Evolutionary conservation across 257 asterid genomes (phyloP).

Genomic region (Ilex asprella): DNA sequence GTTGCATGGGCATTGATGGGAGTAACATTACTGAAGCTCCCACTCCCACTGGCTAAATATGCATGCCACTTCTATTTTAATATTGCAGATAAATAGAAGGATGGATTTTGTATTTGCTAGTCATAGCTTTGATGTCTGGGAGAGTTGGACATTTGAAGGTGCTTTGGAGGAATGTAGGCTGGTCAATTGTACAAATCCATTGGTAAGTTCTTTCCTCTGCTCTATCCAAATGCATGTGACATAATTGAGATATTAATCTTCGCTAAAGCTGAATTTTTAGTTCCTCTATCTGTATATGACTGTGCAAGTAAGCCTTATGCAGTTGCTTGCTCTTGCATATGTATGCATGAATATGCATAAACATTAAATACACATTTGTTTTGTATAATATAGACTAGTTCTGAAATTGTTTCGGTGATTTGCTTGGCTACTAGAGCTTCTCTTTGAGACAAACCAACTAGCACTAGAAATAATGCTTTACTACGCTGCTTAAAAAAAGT

Average conservation of each 20-base stretch:
- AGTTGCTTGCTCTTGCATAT: background rate
- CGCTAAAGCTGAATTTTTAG: too few relatives aligned
- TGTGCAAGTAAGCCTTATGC: background rate
- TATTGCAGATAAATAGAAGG: slow-evolving; percentile 89
- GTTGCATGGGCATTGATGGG: too few relatives aligned
- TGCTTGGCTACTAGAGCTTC: background rate
- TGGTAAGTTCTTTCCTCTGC: slow-evolving; percentile 43
- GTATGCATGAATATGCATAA: too few relatives aligned
- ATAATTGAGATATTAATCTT: background rate
- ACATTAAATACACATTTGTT: background rate
- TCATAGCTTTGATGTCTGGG: slow-evolving; percentile 98
- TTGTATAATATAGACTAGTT: background rate
- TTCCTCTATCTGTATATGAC: background rate
- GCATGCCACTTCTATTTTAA: background rate
- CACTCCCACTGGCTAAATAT: background rate
- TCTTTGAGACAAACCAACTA: too few relatives aligned
- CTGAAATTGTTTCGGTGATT: background rate
- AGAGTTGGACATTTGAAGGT: slow-evolving; percentile 95
- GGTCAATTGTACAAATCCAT: slow-evolving; percentile 91
- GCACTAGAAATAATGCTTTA: too few relatives aligned
- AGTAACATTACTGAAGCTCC: too few relatives aligned
- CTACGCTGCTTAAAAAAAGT: too few relatives aligned
- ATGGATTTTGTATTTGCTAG: slow-evolving; percentile 97
- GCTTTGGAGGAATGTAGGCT: slow-evolving; percentile 85
- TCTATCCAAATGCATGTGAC: background rate